Conservation (phyloP, 441 rosid species). For the Melastoma candidum region DNA sequence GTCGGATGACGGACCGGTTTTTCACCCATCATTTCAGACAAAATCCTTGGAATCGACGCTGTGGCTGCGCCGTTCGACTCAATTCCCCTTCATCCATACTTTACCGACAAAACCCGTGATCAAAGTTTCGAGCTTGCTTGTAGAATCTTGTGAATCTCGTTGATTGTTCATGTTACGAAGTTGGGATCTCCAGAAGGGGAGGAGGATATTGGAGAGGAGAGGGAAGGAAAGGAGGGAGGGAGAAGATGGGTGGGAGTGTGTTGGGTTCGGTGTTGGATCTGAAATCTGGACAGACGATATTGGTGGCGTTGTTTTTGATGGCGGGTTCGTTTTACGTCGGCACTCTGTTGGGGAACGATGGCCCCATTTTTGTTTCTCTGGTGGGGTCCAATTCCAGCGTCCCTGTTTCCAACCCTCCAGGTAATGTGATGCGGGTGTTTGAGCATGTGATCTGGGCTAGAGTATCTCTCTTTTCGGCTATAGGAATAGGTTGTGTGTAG, state of each 20-base stretch:
- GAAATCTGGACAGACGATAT: constrained; percentile 62
- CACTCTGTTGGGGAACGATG: constrained; percentile 59
- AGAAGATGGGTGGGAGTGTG: constrained; percentile 36
- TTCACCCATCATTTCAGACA: too few relatives aligned
- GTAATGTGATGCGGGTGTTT: too few relatives aligned
- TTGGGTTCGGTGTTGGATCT: constrained; percentile 50
- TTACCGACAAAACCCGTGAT: too few relatives aligned
- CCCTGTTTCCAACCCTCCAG: neutral
- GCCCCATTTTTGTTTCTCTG: constrained; percentile 32
- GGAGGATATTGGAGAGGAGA: neutral
- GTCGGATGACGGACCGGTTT: too few relatives aligned
- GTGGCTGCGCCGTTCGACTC: too few relatives aligned
- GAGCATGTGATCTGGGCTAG: too few relatives aligned
- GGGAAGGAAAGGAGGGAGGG: neutral
- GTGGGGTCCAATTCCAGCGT: constrained; percentile 6
- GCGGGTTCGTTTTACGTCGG: constrained; percentile 67
- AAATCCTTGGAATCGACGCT: too few relatives aligned
- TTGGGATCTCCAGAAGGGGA: neutral
- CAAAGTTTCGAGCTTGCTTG: too few relatives aligned
- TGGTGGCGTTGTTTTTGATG: constrained; percentile 46
- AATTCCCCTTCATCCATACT: too few relatives aligned
- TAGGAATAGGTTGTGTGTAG: too few relatives aligned
- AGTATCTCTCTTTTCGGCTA: neutral
- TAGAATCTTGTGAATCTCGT: too few relatives aligned
- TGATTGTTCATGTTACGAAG: too few relatives aligned